Evolutionary conservation across 345 rosid genomes (phyloP), one percentile per base, ranked within the genome.

Genomic region (Populus euphratica): DNA sequence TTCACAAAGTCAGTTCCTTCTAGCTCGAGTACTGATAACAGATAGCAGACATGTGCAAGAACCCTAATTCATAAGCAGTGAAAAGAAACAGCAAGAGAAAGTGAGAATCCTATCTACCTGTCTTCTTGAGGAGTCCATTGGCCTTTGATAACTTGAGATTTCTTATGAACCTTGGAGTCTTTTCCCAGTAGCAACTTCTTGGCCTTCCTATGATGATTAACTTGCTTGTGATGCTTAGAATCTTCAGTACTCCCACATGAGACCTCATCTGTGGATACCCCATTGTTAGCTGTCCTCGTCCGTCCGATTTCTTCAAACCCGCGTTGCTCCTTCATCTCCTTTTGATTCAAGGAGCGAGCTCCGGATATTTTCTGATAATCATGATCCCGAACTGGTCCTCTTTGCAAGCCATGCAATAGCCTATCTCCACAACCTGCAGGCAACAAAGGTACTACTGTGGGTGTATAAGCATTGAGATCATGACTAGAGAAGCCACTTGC

Each of bases 61-160:
- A 35, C 27, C 39, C 31, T 2, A 8, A 25, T 31, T 25, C 4
- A 36, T 50, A 9, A 47, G 21, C 35, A 31, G 21, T 59, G 27
- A 47, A 66, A 74, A 69, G 18, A 5, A 11, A 74, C 14, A 41
- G 13, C 44, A 41, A 41, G 44, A 41, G 44, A 41, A 41, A 10
- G 44, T 41, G 44, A 9, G 61, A 69, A 35, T 23, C 38, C 7
- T 41, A 17, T 29, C 20, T 49, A 89, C 93, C 76, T 81, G 79
- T 92, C 97, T 79, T 92, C 97, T 23, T 80, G 77, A 36, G 83
- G 73, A 77, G 89, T 86, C 95, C 97, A 92, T 62, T 89, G 95
- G 17, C 95, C 93, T 89, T 88, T 91, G 87, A 88, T 86, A 54
- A 86, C 73, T 35, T 39, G 41, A 50, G 52, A 13, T 73, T 82